phyloP scores from a whole-genome alignment of 495 filamentous ascomycete species.

The Platismatia glauca region DNA sequence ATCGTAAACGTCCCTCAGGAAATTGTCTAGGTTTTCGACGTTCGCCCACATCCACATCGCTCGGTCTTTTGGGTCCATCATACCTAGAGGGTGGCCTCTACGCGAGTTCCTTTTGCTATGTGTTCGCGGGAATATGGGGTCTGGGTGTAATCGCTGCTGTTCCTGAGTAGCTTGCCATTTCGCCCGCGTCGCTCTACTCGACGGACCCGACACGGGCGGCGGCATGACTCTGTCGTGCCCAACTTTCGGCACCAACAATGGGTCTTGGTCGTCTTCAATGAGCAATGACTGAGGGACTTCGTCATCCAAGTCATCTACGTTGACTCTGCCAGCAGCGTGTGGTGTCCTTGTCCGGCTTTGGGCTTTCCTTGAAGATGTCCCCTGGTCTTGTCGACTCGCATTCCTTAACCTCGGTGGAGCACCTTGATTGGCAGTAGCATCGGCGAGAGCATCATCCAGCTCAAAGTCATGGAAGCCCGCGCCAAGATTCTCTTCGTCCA shows the following conservation, averaged over 20 bases:
- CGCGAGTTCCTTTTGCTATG: slow-evolving; percentile 12
- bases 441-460: slow-evolving; percentile 54
- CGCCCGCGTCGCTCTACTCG: slow-evolving; percentile 43
- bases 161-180: slow-evolving; percentile 61
- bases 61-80: slow-evolving; percentile 63
- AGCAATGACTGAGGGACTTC: slow-evolving; percentile 87
- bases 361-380: slow-evolving; percentile 30
- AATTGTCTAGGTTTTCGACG: slow-evolving; percentile 82
- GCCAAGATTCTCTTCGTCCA: slow-evolving; percentile 61
- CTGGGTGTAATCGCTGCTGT: slow-evolving; percentile 51
- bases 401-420: background rate
- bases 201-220: slow-evolving; percentile 42
- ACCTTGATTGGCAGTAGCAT: slow-evolving; percentile 52
- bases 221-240: slow-evolving; percentile 29
- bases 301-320: slow-evolving; percentile 75
- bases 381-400: background rate
- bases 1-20: slow-evolving; percentile 80
- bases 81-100: slow-evolving; percentile 36
- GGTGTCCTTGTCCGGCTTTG: slow-evolving; percentile 32
- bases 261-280: slow-evolving; percentile 53
- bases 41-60: slow-evolving; percentile 97
- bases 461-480: slow-evolving; percentile 64
- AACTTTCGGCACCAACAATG: slow-evolving; percentile 31
- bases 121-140: slow-evolving; percentile 22
- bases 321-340: background rate